Evolutionary conservation across 371 early-diverging fungal genomes (phyloP), one percentile per base, ranked within the genome.

Genomic region (Cokeromyces recurvatus): DNA sequence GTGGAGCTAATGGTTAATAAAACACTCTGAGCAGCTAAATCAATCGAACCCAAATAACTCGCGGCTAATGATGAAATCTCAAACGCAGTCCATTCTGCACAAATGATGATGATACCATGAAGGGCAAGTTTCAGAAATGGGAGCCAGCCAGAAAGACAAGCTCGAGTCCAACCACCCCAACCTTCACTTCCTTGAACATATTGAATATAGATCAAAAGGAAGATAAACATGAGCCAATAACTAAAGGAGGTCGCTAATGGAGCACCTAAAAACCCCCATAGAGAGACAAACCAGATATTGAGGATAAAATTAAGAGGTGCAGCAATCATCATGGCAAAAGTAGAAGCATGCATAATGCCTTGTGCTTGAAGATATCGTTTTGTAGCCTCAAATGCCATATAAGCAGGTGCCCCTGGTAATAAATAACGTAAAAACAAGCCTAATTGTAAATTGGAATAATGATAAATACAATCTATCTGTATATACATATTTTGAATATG

Each of bases 91-190:
- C 87, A 85, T 62, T 88, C 89, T 5, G 84, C 82, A 59, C 86
- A 86, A 4, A 82, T 64, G 81, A 86, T 86, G 15, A 83, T 46
- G 22, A 85, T 76, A 8, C 86, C 84, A 15, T 87, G 85, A 7
- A 86, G 40, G 0, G 88, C 93, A 29, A 93, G 68, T 38, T 74
- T 75, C 42, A 87, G 44, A 57, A 86, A 90, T 17, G 79, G 74
- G 51, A 76, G 70, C 81, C 81, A 83, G 4, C 71, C 74, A 34
- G 61, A 59, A 20, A 91, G 59, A 7, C 85, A 79, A 38, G 82
- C 83, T 15, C 76, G 62, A 5, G 85, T 80, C 89, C 91, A 92
- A 7, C 92, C 94, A 20, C 89, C 90, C 92, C 92, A 95, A 3
- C 80, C 77, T 21, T 78, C 71, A 11, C 71, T 60, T 1, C 93